Conservation (phyloP, 495 filamentous ascomycete species). For the Aspergillus egyptiacus region DNA sequence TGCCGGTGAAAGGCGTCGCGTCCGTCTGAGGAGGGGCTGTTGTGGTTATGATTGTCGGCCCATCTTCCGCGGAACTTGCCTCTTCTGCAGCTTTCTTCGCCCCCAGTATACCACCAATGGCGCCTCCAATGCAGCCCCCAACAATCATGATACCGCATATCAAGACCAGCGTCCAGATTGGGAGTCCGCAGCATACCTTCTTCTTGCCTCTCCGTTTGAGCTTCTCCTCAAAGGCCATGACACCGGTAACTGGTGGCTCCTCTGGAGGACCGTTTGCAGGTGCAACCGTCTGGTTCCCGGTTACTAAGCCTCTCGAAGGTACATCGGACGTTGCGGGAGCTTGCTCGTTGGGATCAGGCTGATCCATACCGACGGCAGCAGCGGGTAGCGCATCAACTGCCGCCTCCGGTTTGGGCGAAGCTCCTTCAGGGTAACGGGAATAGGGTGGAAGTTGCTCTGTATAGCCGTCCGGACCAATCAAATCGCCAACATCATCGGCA, state of each 20-base stretch:
- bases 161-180: conserved; percentile 61
- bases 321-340: conserved; percentile 39
- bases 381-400: conserved; percentile 22
- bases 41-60: conserved; percentile 38
- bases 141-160: conserved; percentile 50
- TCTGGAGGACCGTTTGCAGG: conserved; percentile 2
- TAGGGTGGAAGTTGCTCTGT: conserved; percentile 88
- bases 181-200: conserved; percentile 57
- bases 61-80: conserved; percentile 9
- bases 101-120: conserved; percentile 54
- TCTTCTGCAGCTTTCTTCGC: conserved; percentile 35
- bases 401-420: conserved; percentile 32
- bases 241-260: conserved; percentile 23
- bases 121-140: conserved; percentile 49
- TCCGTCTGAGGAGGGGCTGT: conserved; percentile 57
- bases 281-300: conserved; percentile 10
- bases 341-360: conserved; percentile 16
- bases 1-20: conserved; percentile 53
- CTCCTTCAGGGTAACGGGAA: conserved; percentile 66
- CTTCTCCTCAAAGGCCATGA: conserved; percentile 48
- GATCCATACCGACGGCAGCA: conserved; percentile 20
- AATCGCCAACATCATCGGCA: conserved; percentile 76
- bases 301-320: conserved; percentile 36
- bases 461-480: conserved; percentile 86
- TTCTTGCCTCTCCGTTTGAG: conserved; percentile 52